A percentile compares a stretch with the other conserved stretches of the same genome.
These are phyloP conservation scores for Pseudonectria buxi DNA, from an alignment of 2,329 filamentous ascomycete genomes.

Conservation along the genomic window DNA sequence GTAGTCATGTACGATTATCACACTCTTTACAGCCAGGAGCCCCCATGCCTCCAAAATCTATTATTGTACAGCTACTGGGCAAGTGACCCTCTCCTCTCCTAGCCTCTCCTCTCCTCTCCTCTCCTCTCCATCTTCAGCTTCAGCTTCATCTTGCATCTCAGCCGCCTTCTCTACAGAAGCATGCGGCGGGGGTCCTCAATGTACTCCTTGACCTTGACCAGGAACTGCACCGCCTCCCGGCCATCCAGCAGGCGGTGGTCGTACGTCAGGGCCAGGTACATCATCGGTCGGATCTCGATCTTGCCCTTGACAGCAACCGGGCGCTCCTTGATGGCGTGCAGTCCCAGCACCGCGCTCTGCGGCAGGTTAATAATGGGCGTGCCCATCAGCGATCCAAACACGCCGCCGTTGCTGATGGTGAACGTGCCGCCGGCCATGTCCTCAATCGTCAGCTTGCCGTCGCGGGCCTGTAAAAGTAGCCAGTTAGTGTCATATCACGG, in stretches of 20 bases:
- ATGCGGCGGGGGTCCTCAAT: slow-evolving; percentile 93
- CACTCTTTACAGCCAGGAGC: neutral
- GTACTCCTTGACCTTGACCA: slow-evolving; percentile 95
- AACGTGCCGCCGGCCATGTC: slow-evolving; percentile 99
- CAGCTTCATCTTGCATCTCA: neutral
- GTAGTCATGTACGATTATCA: too few species aligned
- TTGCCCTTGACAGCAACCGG: slow-evolving; percentile 87
- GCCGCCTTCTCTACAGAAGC: slow-evolving; percentile 51
- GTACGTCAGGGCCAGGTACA: slow-evolving; percentile 97
- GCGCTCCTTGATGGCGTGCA: slow-evolving; percentile 95
- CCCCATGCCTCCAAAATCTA: slow-evolving; percentile 3
- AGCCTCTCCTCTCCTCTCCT: too few species aligned
- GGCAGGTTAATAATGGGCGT: slow-evolving; percentile 98
- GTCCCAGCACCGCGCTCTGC: slow-evolving; percentile 83
- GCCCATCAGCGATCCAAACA: slow-evolving; percentile 95
- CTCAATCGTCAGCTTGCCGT: slow-evolving; percentile 95
- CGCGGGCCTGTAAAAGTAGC: slow-evolving; percentile 58
- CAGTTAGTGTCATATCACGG: too few species aligned
- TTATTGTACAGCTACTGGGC: slow-evolving; percentile 7
- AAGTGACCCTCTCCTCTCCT: neutral
- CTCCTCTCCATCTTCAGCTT: too few species aligned
- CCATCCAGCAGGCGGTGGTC: slow-evolving; percentile 95
- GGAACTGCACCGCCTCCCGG: slow-evolving; percentile 89
- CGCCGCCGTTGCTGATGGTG: slow-evolving; percentile 94
- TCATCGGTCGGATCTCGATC: slow-evolving; percentile 96